Evolutionary conservation across 768 basidiomycete species (phyloP), one percentile per base, ranked within the genome.

Genomic region (Mycena sanguinolenta): DNA sequence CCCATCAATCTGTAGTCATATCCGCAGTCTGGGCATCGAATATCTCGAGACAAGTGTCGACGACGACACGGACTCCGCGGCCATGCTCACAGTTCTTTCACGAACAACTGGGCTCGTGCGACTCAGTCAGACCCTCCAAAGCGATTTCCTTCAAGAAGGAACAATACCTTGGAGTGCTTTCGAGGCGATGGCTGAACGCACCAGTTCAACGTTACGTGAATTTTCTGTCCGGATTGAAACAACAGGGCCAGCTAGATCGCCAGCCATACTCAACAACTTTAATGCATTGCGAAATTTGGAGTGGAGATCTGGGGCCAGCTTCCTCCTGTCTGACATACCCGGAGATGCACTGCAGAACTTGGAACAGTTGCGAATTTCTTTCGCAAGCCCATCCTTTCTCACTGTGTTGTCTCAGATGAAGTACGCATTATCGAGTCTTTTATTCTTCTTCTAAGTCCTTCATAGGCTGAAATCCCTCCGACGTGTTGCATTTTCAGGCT

Each of bases 131-230:
- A 16, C 12, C 23, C 23, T 4, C n/a, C n/a, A n/a, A 50, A 30
- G 17, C 50, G 27, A 53, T 9, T 38, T 53, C n/a, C 23, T 44
- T 28, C 39, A 16, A 54, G 52, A 63, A 23, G 3, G 28, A 30
- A 8, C n/a, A 27, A 58, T 65, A 19, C 21, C 64, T 23, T 65
- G 64, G 64, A 13, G 32, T 32, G 44, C 64, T 23, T 65, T 65
- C 16, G 55, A 58, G 21, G 25, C 27, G 2, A 32, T 65, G 42
- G 64, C 44, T 9, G 36, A 49, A 25, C 9, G 9, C 7, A 46
- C 55, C 4, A 55, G 64, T 21, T 39, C 62, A 14, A 54, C 14
- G 10, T 30, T 63, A 10, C 50, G 23, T 13, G 62, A 63, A 42
- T 54, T 25, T 27, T 54, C 50, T 30, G 8, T 8, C 12, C 62